Base-by-base conservation (phyloP, 2,329 filamentous ascomycete genomes). In the Penicillium sp. region DNA sequence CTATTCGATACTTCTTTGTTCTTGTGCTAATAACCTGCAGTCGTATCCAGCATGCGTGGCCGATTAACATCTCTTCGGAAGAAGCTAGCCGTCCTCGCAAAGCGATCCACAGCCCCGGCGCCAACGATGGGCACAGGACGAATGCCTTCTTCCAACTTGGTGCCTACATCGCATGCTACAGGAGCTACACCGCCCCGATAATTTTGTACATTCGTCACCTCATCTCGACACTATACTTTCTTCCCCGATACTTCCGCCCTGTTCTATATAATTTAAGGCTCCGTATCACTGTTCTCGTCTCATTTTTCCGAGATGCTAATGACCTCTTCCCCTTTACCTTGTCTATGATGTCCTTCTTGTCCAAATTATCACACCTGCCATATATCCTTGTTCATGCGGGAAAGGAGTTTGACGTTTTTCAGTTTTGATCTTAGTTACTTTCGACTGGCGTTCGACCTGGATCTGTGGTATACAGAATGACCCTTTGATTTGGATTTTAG, bases 31-130 rank as follows among this genome's bases (percentile, higher is more conserved):
- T 42, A 12, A 17, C 32, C n/a, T 39, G 12, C 32, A 72, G 68
- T 73, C 48, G 69, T 73, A 6, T 60, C 65, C 13, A 70, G 70
- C 45, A 73, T 74, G 54, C 70, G 70, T 22, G 57, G 57, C 39
- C 69, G 72, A 26, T 60, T 74, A 23, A 50, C 61, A 10, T 61
- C 68, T 40, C 59, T 74, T 25, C 64, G 66, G 35, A 72, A 70
- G 58, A 75, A 74, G 50, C 64, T 73, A 35, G 59, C 66, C 12
- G 45, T 70, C n/a, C 59, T 73, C 31, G 59, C 68, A 8, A 71
- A 71, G 44, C 66, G 70, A 44, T 35, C 51, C 9, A 51, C 50
- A 8, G 58, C 60, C 5, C 66, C 68, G n/a, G 65, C 63, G 16
- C 60, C 66, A 12, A 45, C 59, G 3, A 55, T 55, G 29, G 52